Evolutionary conservation across 2,329 filamentous ascomycete genomes (phyloP), one percentile per base, ranked within the genome.

Genomic region (Colletotrichum neosansevieriae): DNA sequence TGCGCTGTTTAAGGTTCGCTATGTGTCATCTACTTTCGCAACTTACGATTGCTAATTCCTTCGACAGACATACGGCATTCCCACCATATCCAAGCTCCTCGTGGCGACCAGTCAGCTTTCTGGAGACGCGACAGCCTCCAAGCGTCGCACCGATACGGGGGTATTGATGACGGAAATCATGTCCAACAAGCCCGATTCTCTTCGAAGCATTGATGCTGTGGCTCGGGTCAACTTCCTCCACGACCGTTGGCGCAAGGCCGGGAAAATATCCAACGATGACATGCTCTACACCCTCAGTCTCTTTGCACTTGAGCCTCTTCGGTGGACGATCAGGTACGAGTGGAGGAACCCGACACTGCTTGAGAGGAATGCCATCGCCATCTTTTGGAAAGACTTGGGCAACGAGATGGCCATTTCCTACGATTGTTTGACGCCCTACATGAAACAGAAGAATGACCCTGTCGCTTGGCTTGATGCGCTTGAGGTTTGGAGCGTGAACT

Each of bases 221-320:
- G 85, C 88, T 4, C 85, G 89, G 38, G 88, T 90, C 80, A 91
- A 91, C 74, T 91, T 84, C 73, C 79, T 92, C 3, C 90, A 92
- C 75, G 76, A 77, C 21, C 77, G 80, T 3, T 91, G 91, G 75
- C 85, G 85, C 54, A 81, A 83, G 54, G 79, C 85, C 0, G 86
- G 87, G 44, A 86, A 86, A 72, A 92, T 92, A 71, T 80, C 80
- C 5, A 85, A 91, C 53, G 81, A 84, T 13, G 90, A 92, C 70
- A 84, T 91, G 81, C 80, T 92, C 0, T 91, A 90, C 76, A 92
- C 89, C 0, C 81, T 92, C 0, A 81, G 83, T 12, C 76, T 90
- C 0, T 90, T 90, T 71, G 83, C 85, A 1, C 76, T 86, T 3
- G 85, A 91, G 70, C 86, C 88, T 0, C 75, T 82, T 7, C 77